Base-by-base conservation (phyloP, 495 filamentous ascomycete genomes). In the Niebla homalea region DNA sequence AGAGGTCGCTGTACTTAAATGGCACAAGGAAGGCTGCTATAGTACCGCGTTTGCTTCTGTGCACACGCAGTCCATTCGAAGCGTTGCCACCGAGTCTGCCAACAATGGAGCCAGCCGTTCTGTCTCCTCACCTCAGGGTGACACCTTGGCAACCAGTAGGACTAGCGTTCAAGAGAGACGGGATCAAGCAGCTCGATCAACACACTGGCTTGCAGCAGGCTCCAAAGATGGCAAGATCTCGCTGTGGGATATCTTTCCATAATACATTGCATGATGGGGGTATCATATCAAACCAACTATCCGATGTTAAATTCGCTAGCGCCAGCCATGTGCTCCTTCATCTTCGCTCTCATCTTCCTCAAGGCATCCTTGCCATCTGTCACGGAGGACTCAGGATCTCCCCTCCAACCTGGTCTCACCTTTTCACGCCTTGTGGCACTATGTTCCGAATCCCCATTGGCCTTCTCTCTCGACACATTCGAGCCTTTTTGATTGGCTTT, bases 181-280 rank as follows among this genome's bases (percentile, higher is more conserved):
- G 49, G 73, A 78, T 3, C 66, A 70, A 36, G 82, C 78, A 58
- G 80, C 83, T 20, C 79, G 74, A 60, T 66, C 66, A 29, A 83
- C 78, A 35, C 92, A 96, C 63, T 97, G 92, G 92, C 61, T 97
- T 43, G 92, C 82, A 7, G 87, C 78, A 5, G 92, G 93, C 3
- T 83, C 85, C 48, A 98, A 97, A 63, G 92, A 98, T 67, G 93
- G 90, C 25, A 97, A 92, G 60, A 82, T 97, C 49, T 90, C 85
- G 60, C 71, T 98, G 65, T 98, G 92, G 92, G 88, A 92, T 70
- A 85, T 93, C 54, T 98, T 84, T 71, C 95, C 63, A 75, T 54
- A 46, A 52, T 57, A 53, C 37, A 41, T 49, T 58, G 57, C 61
- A 10, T 36, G 10, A 57, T 63, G 55, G 53, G 52, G 38, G 52